A percentile compares a stretch with the other conserved stretches of the same genome.
phyloP scores from a whole-genome alignment of 495 filamentous ascomycete genomes.

The Podospora fimiseda region DNA sequence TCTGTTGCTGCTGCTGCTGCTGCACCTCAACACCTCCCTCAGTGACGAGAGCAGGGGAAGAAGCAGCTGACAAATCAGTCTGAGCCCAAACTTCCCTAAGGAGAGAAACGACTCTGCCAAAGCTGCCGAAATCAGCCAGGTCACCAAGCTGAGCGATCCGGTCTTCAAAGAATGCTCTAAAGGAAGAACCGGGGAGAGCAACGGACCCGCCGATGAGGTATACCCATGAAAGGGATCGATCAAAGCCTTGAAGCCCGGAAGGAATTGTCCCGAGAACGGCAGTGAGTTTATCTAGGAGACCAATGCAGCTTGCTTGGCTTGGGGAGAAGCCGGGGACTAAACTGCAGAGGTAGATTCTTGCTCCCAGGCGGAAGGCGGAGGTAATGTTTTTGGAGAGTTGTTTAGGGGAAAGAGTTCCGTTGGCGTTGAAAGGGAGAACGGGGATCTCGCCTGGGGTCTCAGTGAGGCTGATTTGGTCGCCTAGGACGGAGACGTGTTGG shows the following conservation, averaged over 20 bases:
- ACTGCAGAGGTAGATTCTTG: conserved; percentile 90
- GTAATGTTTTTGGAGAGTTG: conserved; percentile 82
- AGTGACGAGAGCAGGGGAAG: conserved; percentile 15
- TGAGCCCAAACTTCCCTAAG: conserved; percentile 78
- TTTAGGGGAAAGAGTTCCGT: conserved; percentile 72
- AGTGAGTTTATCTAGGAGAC: conserved; percentile 68
- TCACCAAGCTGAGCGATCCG: conserved; percentile 67
- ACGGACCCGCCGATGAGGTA: conserved; percentile 76
- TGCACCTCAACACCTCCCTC: too few relatives aligned
- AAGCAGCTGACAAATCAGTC: conserved; percentile 42
- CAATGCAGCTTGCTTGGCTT: conserved; percentile 58
- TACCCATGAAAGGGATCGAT: conserved; percentile 89
- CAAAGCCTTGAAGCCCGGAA: conserved; percentile 71
- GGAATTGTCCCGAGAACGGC: conserved; percentile 71
- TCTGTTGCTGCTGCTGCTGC: conserved; percentile 36
- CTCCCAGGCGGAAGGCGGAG: conserved; percentile 81
- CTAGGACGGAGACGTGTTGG: conserved; percentile 74
- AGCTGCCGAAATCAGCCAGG: conserved; percentile 67
- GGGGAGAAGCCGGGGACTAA: conserved; percentile 83
- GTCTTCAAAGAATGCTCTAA: conserved; percentile 69
- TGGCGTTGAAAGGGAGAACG: conserved; percentile 52
- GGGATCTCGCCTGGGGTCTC: conserved; percentile 51
- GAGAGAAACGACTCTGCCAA: conserved; percentile 73
- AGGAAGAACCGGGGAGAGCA: conserved; percentile 60
- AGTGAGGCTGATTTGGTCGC: conserved; percentile 72